Evolutionary conservation across 768 basidiomycete species (phyloP).

Genomic region (Pisolithus marmoratus): DNA sequence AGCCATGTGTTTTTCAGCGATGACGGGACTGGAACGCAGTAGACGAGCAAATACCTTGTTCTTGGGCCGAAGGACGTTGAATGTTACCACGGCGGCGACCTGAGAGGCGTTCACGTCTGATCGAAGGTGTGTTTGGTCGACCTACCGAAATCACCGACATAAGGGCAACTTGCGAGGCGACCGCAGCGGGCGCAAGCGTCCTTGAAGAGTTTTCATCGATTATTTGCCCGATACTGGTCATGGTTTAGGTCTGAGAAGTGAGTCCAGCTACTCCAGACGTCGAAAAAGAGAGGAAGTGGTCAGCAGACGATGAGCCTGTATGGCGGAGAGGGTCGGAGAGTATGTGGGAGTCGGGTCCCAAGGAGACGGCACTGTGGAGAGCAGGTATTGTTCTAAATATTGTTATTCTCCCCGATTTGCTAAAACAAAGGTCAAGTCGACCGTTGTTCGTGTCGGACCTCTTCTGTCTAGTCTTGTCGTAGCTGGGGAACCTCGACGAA

Average conservation of each 20-base stretch:
- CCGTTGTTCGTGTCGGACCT: not conserved
- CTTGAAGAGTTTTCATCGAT: constrained; percentile 34
- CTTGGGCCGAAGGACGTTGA: constrained; percentile 82
- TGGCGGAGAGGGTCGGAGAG: not conserved
- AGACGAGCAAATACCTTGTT: constrained; percentile 58
- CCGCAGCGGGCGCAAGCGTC: constrained; percentile 76
- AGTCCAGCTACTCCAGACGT: constrained; percentile 13
- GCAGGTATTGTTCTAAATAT: constrained; percentile 7
- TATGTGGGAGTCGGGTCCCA: not conserved
- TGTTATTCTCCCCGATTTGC: not conserved
- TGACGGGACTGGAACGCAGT: not conserved
- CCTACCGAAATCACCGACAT: constrained; percentile 72
- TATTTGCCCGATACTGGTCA: constrained; percentile 29
- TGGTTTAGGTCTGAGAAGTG: constrained; percentile 15
- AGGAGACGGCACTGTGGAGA: not conserved
- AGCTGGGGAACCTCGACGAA: too few relatives aligned
- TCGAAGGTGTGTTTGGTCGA: constrained; percentile 4
- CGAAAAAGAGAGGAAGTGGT: constrained; percentile 14
- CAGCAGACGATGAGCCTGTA: constrained; percentile 5
- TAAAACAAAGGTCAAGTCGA: not conserved
- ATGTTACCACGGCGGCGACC: constrained; percentile 64
- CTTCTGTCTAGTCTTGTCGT: not conserved
- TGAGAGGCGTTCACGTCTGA: constrained; percentile 21
- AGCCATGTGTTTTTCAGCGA: not conserved
- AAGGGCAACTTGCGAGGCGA: constrained; percentile 69